Base-by-base conservation (phyloP, 2,329 filamentous ascomycete genomes). In the Colletotrichum liaoningense region DNA sequence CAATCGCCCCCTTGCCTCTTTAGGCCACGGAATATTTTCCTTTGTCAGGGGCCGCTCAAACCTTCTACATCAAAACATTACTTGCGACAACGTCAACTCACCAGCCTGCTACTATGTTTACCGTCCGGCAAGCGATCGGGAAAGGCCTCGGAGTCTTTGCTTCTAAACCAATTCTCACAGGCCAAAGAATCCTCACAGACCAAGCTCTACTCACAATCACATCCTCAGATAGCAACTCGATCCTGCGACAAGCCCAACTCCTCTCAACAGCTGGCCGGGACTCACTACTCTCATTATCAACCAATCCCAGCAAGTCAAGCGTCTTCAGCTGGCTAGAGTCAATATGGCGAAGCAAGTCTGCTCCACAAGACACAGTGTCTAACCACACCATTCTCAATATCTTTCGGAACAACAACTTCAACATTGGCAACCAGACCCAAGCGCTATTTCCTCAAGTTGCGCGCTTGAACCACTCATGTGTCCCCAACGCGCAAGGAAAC, bases 401-500 rank as follows among this genome's bases (percentile, higher is more conserved):
- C 59, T 74, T 74, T 63, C 58, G 69, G 46, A 74, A 74, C 57
- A 74, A 74, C 26, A 74, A 74, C 58, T 74, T 74, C 68, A 46
- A 63, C 62, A 63, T 74, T n/a, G 68, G 67, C 49, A 11, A 63
- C 30, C 26, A 33, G 35, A 55, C 35, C 2, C 72, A 55, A 5
- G 67, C 72, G 6, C 63, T 74, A 12, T 74, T 74, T 19, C 68
- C 72, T 9, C 38, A 35, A 4, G 72, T 74, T 16, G 72, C 72
- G 35, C 68, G 72, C 2, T 14, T 74, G 12, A 74, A 74, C 19
- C 72, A 74, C 69, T 67, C 72, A 5, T 74, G 72, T 49, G 63
- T 74, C 19, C 72, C 72, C 8, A 74, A 72, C n/a, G 57, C 72
- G 16, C 72, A 74, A 35, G 68, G 68, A 5, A 74, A 74, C 19